A percentile compares a stretch with the other conserved stretches of the same genome.
phyloP scores from a whole-genome alignment of 1,284 basidiomycete species.

The Hypsizygus ulmarius region DNA sequence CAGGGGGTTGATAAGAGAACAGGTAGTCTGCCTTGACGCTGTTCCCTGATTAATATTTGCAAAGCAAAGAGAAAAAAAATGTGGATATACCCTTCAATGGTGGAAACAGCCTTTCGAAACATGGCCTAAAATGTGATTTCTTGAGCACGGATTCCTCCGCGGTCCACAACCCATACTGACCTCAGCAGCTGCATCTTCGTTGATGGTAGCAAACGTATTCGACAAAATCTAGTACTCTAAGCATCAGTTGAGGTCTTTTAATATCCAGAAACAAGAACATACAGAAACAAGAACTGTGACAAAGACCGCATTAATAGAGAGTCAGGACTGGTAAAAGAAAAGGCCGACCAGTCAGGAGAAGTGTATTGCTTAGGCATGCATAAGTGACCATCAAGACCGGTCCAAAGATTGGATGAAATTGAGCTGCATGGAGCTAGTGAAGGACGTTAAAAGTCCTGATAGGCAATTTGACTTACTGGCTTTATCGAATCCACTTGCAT shows the following conservation, averaged over 20 bases:
- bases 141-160: slow-evolving; percentile 4
- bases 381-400: slow-evolving; percentile 86
- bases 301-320: slow-evolving; percentile 1
- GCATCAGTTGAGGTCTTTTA: background rate
- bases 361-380: slow-evolving; percentile 85
- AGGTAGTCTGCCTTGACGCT: slow-evolving; percentile 86
- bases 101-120: slow-evolving; percentile 89
- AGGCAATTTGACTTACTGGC: slow-evolving; percentile 55
- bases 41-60: background rate
- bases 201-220: slow-evolving; percentile 90
- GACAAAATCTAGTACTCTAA: slow-evolving; percentile 70
- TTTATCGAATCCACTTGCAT: slow-evolving; percentile 79
- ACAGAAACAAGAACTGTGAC: slow-evolving; percentile 73
- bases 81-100: slow-evolving; percentile 74
- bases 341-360: slow-evolving; percentile 70
- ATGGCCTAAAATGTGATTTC: slow-evolving; percentile 57
- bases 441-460: background rate
- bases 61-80: background rate
- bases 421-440: slow-evolving; percentile 36
- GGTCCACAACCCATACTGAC: slow-evolving; percentile 34
- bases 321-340: slow-evolving; percentile 2
- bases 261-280: slow-evolving; percentile 24
- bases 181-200: slow-evolving; percentile 89
- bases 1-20: slow-evolving; percentile 90
- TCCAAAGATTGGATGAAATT: slow-evolving; percentile 82